phyloP scores from a whole-genome alignment of 1,284 basidiomycete genomes.

The Ceraceosorus bombacis region DNA sequence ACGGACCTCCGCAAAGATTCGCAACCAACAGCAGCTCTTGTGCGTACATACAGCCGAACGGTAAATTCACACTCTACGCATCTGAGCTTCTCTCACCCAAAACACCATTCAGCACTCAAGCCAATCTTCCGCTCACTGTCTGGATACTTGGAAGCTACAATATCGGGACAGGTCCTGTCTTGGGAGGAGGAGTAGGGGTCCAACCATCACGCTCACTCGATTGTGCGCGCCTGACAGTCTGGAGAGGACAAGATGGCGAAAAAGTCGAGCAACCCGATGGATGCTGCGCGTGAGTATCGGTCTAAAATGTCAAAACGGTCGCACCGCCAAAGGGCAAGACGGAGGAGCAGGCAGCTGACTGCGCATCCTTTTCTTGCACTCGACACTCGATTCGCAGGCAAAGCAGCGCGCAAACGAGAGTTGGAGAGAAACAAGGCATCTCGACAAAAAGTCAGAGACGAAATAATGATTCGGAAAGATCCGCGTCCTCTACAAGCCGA shows the following conservation, averaged over 20 bases:
- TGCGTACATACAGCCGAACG: no score
- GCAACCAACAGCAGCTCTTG: no score
- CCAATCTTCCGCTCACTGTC: no score
- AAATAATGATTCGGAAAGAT: slow-evolving; percentile 5
- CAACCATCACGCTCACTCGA: no score
- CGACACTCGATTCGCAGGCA: slow-evolving; percentile 16
- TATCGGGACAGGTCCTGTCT: no score
- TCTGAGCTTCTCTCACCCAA: no score
- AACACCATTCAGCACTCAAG: no score
- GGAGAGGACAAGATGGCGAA: neutral
- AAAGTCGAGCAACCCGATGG: neutral
- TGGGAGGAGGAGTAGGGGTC: no score
- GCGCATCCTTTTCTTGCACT: neutral
- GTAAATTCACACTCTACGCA: no score
- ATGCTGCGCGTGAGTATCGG: slow-evolving; percentile 6
- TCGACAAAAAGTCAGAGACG: slow-evolving; percentile 35
- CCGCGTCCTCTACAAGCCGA: slow-evolving; percentile 1
- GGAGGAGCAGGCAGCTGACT: neutral
- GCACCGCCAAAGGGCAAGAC: neutral
- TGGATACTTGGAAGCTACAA: no score
- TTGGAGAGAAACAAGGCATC: slow-evolving; percentile 41
- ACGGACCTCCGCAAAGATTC: no score
- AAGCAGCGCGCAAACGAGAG: slow-evolving; percentile 34
- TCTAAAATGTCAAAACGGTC: neutral
- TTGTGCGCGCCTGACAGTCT: no score